These are phyloP conservation scores for Anisogramma anomala DNA, from an alignment of 2,329 filamentous ascomycete genomes.

Conservation along the genomic window DNA sequence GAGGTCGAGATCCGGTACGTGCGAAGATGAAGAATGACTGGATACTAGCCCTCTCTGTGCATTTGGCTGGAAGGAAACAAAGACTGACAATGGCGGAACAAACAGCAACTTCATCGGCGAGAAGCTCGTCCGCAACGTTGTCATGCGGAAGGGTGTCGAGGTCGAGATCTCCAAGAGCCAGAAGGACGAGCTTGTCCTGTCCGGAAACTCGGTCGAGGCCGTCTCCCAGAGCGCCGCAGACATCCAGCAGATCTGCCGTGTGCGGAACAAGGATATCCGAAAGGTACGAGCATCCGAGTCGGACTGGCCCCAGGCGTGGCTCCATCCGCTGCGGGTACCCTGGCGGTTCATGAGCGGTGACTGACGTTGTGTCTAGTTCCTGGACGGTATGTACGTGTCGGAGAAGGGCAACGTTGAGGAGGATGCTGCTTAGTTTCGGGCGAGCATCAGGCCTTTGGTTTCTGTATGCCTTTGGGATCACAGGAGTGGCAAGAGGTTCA, in stretches of 20 bases:
- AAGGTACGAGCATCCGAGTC: constrained; percentile 46
- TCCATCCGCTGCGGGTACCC: not conserved
- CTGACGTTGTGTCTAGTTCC: constrained; percentile 54
- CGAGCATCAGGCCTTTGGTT: constrained; percentile 18
- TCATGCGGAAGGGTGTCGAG: constrained; percentile 81
- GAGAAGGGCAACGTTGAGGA: constrained; percentile 93
- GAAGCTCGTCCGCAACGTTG: constrained; percentile 93
- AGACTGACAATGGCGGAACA: constrained; percentile 3
- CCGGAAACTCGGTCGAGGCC: constrained; percentile 89
- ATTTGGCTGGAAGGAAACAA: not conserved
- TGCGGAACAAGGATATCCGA: constrained; percentile 99
- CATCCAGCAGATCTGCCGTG: constrained; percentile 98
- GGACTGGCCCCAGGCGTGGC: not conserved
- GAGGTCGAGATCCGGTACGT: constrained; percentile 96
- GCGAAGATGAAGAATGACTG: not conserved
- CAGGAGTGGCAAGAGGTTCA: constrained; percentile 50
- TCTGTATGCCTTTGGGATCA: constrained; percentile 45
- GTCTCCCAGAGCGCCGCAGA: constrained; percentile 98
- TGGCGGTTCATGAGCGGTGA: not conserved
- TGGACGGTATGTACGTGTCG: constrained; percentile 99
- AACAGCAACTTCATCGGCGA: constrained; percentile 91
- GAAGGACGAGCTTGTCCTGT: constrained; percentile 95
- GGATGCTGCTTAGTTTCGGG: constrained; percentile 35
- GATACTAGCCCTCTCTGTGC: not conserved
- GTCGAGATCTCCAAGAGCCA: constrained; percentile 81